Percentiles rank a stretch among this genome's conserved stretches.
phyloP scores from a whole-genome alignment of 1,139 yeast genomes.

The Magnusiomyces ingens region DNA sequence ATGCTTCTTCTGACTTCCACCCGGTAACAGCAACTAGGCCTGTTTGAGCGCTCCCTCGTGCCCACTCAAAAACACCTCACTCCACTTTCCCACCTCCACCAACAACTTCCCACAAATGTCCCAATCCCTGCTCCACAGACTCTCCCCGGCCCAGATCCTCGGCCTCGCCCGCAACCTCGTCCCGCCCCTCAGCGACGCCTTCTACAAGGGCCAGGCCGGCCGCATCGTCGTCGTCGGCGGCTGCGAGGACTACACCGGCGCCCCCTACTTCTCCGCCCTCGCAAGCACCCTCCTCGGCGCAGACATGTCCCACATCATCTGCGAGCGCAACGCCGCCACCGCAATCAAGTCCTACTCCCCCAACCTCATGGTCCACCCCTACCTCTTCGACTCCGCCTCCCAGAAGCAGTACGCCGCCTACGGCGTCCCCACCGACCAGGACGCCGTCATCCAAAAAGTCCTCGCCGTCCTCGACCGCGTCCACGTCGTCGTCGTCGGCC shows the following conservation, averaged over 20 bases:
- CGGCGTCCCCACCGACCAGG: constrained; percentile 22
- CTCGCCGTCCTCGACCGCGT: constrained; percentile 51
- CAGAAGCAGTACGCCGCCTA: constrained; percentile 4
- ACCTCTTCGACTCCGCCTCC: constrained; percentile 39
- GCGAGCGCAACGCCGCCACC: constrained; percentile 71
- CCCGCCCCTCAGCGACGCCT: constrained; percentile 67
- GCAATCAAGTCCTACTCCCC: constrained; percentile 87
- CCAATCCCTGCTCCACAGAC: constrained; percentile 1
- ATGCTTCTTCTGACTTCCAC: no score
- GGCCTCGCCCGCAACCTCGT: constrained; percentile 44
- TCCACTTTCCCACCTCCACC: not conserved
- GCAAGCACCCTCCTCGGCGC: constrained; percentile 82
- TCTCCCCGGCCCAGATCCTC: constrained; percentile 18
- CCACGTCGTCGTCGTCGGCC: constrained; percentile 83
- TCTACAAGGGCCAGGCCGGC: constrained; percentile 93
- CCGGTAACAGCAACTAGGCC: no score
- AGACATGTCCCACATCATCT: constrained; percentile 80
- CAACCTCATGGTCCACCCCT: constrained; percentile 94
- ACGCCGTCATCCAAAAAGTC: constrained; percentile 51
- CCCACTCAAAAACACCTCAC: not conserved
- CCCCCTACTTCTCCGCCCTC: constrained; percentile 85
- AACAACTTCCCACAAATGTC: not conserved
- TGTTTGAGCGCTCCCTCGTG: no score
- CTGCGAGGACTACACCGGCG: constrained; percentile 92
- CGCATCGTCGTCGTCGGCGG: constrained; percentile 87